Evolutionary conservation across 192 early-diverging fungal species (phyloP).

Genomic region (Dispira simplex): DNA sequence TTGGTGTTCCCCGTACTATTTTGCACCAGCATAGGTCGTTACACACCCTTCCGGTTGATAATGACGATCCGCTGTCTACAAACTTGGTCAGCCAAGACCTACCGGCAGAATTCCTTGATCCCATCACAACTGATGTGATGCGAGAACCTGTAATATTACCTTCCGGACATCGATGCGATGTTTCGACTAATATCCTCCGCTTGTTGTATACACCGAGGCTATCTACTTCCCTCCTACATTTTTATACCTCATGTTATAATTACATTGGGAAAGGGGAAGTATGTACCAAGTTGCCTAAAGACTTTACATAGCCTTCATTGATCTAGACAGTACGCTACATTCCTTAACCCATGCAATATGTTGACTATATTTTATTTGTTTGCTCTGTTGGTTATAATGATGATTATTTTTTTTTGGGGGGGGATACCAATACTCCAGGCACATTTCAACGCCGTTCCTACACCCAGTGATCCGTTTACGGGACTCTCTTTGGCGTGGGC

Average conservation of each 20-base stretch:
- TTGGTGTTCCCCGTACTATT: neutral
- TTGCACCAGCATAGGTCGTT: neutral
- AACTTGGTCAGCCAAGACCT: neutral
- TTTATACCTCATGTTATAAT: no score
- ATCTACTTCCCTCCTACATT: no score
- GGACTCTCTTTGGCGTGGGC: neutral
- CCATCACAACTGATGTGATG: slow-evolving; percentile 1
- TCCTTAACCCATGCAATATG: neutral
- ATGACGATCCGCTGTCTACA: neutral
- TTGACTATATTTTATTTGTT: neutral
- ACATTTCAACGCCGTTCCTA: neutral
- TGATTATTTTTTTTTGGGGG: neutral
- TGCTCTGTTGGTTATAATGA: neutral
- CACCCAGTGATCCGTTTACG: neutral
- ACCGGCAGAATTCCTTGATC: slow-evolving; percentile 1
- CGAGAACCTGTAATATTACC: neutral
- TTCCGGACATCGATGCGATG: neutral
- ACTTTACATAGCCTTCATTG: no score
- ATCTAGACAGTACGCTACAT: neutral
- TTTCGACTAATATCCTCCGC: neutral
- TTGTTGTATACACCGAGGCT: neutral
- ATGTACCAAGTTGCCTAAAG: no score
- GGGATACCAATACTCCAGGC: neutral
- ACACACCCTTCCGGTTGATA: neutral
- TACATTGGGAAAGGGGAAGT: no score